phyloP scores from a whole-genome alignment of 768 basidiomycete species.

The Boletus speciosus region DNA sequence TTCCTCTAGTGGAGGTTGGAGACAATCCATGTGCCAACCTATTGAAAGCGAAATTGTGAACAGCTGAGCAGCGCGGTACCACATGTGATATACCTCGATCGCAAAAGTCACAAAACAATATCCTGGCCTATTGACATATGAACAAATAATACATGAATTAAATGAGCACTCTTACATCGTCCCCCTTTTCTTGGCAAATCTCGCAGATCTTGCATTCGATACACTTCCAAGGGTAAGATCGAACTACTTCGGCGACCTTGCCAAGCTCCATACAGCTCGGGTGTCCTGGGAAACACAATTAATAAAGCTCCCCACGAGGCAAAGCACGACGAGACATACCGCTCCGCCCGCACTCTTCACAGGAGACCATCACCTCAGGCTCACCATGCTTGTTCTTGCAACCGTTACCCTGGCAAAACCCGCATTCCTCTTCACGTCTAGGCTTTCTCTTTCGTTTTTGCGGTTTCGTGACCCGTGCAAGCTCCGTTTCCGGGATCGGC shows the following conservation, averaged over 20 bases:
- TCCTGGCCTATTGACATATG: constrained; percentile 51
- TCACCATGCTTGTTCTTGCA: constrained; percentile 52
- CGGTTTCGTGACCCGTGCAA: constrained; percentile 40
- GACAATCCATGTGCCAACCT: constrained; percentile 87
- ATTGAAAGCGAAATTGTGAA: constrained; percentile 2
- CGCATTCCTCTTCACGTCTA: constrained; percentile 63
- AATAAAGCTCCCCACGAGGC: background rate
- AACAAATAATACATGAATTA: constrained; percentile 16
- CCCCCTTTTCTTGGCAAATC: constrained; percentile 78
- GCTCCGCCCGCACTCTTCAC: constrained; percentile 78
- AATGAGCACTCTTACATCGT: constrained; percentile 64
- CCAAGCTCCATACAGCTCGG: constrained; percentile 76
- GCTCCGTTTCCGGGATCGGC: constrained; percentile 44
- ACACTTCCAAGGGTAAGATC: constrained; percentile 81
- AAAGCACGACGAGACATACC: constrained; percentile 44
- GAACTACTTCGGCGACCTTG: constrained; percentile 56
- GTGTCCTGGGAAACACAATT: constrained; percentile 53
- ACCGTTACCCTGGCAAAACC: constrained; percentile 73
- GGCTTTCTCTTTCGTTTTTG: constrained; percentile 45
- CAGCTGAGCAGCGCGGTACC: constrained; percentile 1
- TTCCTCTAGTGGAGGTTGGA: constrained; percentile 64
- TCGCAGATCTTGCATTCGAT: constrained; percentile 92
- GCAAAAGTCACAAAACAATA: constrained; percentile 91
- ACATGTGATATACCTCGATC: constrained; percentile 64
- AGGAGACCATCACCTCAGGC: constrained; percentile 72